Conservation (phyloP, 306 rosid genomes). For the Gillenia trifoliata region DNA sequence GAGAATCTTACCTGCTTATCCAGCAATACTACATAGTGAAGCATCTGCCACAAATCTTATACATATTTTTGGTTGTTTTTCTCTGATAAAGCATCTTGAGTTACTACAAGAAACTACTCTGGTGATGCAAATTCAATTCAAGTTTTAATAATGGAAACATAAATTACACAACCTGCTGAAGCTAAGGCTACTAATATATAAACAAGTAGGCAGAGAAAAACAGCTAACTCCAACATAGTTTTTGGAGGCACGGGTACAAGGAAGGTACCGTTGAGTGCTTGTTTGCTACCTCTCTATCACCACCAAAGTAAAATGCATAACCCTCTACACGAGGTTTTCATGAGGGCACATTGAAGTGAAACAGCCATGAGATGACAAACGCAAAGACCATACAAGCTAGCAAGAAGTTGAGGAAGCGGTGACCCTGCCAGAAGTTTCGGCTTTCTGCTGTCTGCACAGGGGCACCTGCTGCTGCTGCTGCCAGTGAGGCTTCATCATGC, state of each 20-base stretch:
- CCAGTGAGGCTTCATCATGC: conserved; percentile 45
- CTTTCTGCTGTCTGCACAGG: conserved; percentile 36
- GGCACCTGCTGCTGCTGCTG: conserved; percentile 27
- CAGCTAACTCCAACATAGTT: conserved; percentile 20
- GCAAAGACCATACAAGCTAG: conserved; percentile 93
- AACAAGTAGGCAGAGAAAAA: conserved; percentile 19
- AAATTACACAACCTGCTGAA: conserved; percentile 21
- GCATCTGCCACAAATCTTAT: not conserved
- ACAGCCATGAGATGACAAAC: conserved; percentile 89
- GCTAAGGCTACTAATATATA: conserved; percentile 26
- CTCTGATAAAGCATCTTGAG: not conserved
- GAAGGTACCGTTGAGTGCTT: conserved; percentile 20
- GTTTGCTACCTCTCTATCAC: conserved; percentile 30
- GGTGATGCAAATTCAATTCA: not conserved
- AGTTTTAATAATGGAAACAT: conserved; percentile 14
- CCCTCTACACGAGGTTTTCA: conserved; percentile 27
- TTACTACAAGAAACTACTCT: not conserved
- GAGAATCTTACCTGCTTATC: not conserved
- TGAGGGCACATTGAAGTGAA: conserved; percentile 88
- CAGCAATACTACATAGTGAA: not conserved
- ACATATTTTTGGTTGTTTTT: not conserved
- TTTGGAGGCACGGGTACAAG: conserved; percentile 27
- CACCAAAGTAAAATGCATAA: not conserved
- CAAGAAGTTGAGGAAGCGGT: conserved; percentile 71
- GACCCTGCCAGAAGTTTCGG: conserved; percentile 84